phyloP scores from a whole-genome alignment of 441 rosid species.

The Macaranga tanarius region DNA sequence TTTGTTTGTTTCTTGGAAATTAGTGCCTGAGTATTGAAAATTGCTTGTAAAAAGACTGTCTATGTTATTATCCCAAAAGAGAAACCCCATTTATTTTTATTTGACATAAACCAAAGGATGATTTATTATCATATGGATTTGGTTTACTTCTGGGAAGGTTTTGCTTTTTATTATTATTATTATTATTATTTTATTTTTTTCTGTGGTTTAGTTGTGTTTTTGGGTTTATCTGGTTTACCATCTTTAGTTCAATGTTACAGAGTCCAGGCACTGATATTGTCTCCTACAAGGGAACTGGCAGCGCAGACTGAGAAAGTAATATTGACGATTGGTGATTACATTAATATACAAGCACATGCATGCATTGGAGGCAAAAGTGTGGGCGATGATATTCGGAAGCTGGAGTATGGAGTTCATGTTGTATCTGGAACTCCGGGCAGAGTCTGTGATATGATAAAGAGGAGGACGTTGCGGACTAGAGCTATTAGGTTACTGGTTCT shows the following conservation, averaged over 20 bases:
- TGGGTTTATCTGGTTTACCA: background rate
- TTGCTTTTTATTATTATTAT: too few relatives aligned
- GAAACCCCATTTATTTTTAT: background rate
- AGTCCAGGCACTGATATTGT: constrained; percentile 87
- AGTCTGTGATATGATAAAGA: constrained; percentile 98
- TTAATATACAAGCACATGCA: constrained; percentile 80
- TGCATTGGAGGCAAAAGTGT: constrained; percentile 94
- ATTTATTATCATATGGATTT: too few relatives aligned
- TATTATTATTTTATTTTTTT: background rate
- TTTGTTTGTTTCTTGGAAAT: background rate
- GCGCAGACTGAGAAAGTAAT: constrained; percentile 84
- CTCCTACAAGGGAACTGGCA: constrained; percentile 94
- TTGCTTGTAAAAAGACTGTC: background rate
- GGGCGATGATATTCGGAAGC: constrained; percentile 93
- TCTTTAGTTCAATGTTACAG: constrained; percentile 30
- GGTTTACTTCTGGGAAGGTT: background rate
- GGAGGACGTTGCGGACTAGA: constrained; percentile 88
- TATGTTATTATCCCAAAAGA: background rate
- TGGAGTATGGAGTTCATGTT: constrained; percentile 87
- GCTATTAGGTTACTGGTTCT: constrained; percentile 76
- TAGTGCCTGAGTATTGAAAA: background rate
- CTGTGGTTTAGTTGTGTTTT: background rate
- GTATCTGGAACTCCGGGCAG: constrained; percentile 99
- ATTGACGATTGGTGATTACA: constrained; percentile 65
- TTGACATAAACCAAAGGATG: too few relatives aligned